Conservation (phyloP, 306 rosid species). For the Senna siamea region DNA sequence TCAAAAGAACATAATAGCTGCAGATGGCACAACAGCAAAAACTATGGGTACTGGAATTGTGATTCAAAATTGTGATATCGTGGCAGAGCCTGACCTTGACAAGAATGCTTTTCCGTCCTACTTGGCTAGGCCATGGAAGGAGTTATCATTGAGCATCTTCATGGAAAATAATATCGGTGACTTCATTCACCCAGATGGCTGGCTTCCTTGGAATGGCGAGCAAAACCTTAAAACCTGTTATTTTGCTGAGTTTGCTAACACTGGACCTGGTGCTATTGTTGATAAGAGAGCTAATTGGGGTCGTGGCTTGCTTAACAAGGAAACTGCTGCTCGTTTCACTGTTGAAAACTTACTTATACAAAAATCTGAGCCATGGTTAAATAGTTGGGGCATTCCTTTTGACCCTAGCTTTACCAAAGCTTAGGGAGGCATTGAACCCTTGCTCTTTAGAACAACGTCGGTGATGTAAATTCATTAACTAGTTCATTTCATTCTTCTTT, state of each 20-base stretch:
- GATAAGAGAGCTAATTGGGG: slow-evolving; percentile 65
- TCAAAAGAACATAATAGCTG: slow-evolving; percentile 58
- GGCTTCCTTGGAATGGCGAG: slow-evolving; percentile 58
- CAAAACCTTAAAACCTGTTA: slow-evolving; percentile 38
- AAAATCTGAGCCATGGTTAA: slow-evolving; percentile 52
- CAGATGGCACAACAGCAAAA: slow-evolving; percentile 45
- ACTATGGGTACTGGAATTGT: slow-evolving; percentile 52
- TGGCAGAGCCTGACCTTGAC: slow-evolving; percentile 44
- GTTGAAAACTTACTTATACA: slow-evolving; percentile 36
- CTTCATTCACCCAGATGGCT: slow-evolving; percentile 48
- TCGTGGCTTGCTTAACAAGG: slow-evolving; percentile 43
- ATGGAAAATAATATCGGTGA: slow-evolving; percentile 59
- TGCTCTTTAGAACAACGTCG: no score
- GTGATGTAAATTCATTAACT: no score
- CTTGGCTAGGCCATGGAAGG: slow-evolving; percentile 85
- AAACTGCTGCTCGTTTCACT: slow-evolving; percentile 51
- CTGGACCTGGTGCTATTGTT: slow-evolving; percentile 52
- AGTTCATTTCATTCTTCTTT: no score
- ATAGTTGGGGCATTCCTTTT: slow-evolving; percentile 42
- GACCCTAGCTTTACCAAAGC: neutral
- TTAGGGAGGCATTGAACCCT: neutral
- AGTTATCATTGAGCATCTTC: slow-evolving; percentile 56
- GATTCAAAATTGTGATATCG: slow-evolving; percentile 65
- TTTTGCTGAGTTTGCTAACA: slow-evolving; percentile 70
- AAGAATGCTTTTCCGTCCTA: slow-evolving; percentile 21